Evolutionary conservation across 768 basidiomycete species (phyloP), one percentile per base, ranked within the genome.

Genomic region (Hebeloma cylindrosporum): DNA sequence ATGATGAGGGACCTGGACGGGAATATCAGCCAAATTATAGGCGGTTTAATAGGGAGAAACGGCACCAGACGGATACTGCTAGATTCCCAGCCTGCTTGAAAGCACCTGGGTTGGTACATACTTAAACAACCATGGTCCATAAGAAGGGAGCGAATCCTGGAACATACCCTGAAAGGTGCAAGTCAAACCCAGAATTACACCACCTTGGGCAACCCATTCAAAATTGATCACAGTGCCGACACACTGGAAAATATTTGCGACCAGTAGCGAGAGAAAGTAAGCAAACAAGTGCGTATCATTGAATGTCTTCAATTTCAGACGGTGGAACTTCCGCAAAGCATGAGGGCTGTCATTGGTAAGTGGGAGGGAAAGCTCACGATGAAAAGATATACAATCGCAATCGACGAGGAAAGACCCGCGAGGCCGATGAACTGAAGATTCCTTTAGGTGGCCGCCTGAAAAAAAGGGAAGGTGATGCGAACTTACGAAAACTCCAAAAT

Each of bases 1-100:
- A 62, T 56, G 2, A 55, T 45, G 18, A 58, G 50, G 1, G 61
- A 68, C 74, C 74, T 75, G 3, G 64, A 27, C 23, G 20, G 11
- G 7, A n/a, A 18, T 7, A 8, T 4, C 1, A 32, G 25, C 11
- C 23, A 18, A 3, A 23, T 20, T 4, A 29, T 22, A n/a, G n/a
- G 10, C 32, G 11, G n/a, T 3, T 36, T 42, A n/a, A 10, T 27
- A n/a, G 26, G 22, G 21, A 5, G 4, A 38, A 29, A 9, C 6
- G 17, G 32, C 45, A 65, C 64, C 62, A 66, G 13, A 66, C 46
- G 2, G 74, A 70, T 1, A 66, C 66, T 1, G 67, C 72, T 23
- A 75, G 56, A 36, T 75, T 72, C 7, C 74, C 74, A 4, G 39
- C 35, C 27, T 47, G 50, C 26, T 55, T 50, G 25, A 56, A 40